Evolutionary conservation across 176 grass and related monocot genomes (phyloP).

Genomic region (Cenchrus purpureus): DNA sequence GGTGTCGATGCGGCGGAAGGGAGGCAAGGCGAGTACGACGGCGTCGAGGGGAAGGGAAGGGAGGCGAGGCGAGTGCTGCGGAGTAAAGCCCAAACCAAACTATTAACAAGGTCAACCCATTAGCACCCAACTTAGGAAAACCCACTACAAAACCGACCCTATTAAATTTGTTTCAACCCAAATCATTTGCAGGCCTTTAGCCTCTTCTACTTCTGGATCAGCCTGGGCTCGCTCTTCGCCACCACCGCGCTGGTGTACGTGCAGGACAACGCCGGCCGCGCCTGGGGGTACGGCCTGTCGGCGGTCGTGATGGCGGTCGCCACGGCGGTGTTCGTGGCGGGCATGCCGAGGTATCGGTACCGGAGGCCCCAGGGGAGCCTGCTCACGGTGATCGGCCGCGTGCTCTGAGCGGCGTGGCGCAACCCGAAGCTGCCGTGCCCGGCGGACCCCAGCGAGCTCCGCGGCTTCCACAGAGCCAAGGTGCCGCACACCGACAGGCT

Average conservation of each 20-base stretch:
- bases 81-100: too few relatives aligned
- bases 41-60: too few relatives aligned
- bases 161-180: too few relatives aligned
- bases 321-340: conserved; percentile 53
- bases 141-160: too few relatives aligned
- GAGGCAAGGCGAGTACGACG: too few relatives aligned
- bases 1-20: too few relatives aligned
- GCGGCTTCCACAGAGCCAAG: conserved; percentile 50
- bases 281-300: conserved; percentile 64
- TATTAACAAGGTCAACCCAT: too few relatives aligned
- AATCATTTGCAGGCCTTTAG: too few relatives aligned
- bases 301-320: conserved; percentile 51
- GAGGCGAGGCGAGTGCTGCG: too few relatives aligned
- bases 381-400: conserved; percentile 53
- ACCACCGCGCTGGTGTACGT: conserved; percentile 75
- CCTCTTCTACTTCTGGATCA: conserved; percentile 80
- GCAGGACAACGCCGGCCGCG: conserved; percentile 66
- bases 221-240: conserved; percentile 72
- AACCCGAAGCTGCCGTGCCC: conserved; percentile 43
- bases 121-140: too few relatives aligned
- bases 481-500: conserved; percentile 62
- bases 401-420: conserved; percentile 57
- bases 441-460: conserved; percentile 43
- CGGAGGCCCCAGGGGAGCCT: conserved; percentile 66
- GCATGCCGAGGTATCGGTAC: conserved; percentile 55